Percentiles rank a stretch among this genome's conserved stretches.
Evolutionary conservation across 331 rosid species (phyloP).

Genomic region (Dryas integrifolia): DNA sequence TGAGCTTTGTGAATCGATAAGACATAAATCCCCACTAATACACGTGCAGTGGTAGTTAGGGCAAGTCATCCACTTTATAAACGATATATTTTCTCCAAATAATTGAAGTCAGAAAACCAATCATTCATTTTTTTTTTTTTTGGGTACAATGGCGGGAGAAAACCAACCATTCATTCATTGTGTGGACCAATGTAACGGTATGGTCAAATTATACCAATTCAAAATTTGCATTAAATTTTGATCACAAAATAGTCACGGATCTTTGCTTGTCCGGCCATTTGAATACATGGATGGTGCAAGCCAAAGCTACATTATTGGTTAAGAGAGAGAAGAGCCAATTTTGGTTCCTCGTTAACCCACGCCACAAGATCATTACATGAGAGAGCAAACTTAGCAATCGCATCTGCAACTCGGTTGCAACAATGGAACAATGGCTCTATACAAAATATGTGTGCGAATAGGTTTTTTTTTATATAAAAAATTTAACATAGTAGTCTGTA

Average conservation of each 20-base stretch:
- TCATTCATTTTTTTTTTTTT: background rate
- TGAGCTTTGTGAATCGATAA: background rate
- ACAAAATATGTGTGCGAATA: no score
- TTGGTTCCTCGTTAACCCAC: no score
- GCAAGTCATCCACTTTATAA: background rate
- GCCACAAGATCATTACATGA: no score
- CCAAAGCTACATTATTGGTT: no score
- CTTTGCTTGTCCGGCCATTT: background rate
- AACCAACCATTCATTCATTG: background rate
- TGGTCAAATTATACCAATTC: background rate
- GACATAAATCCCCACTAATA: background rate
- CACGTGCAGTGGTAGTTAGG: background rate
- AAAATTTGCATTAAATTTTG: background rate
- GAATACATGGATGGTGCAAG: background rate
- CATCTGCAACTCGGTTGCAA: no score
- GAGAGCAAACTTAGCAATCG: no score
- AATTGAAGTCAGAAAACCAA: background rate
- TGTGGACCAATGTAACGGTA: background rate
- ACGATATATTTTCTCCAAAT: background rate
- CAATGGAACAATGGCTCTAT: no score
- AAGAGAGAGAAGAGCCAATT: no score
- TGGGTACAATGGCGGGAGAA: background rate
- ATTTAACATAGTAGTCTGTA: no score
- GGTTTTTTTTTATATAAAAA: no score
- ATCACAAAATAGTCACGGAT: background rate